phyloP scores from a whole-genome alignment of 202 grass and related monocot species.

The Saccharum hybrid region DNA sequence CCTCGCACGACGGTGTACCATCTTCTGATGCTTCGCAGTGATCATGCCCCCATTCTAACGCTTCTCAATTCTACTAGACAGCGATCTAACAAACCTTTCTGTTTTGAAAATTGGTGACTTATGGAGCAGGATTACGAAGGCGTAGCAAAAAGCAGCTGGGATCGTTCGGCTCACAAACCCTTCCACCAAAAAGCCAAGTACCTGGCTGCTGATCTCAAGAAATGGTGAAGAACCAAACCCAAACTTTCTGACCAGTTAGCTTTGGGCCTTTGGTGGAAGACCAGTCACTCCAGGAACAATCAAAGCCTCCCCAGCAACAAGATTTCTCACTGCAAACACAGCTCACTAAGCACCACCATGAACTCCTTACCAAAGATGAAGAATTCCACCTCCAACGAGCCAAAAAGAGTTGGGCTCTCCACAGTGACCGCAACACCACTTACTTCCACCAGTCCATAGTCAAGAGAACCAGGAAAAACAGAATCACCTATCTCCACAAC shows the following conservation, averaged over 20 bases:
- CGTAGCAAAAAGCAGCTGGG: too few relatives aligned
- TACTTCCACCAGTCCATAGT: too few relatives aligned
- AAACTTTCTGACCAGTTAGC: too few relatives aligned
- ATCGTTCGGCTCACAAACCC: too few relatives aligned
- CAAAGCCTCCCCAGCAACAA: background rate
- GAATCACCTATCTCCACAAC: too few relatives aligned
- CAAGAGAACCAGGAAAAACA: too few relatives aligned
- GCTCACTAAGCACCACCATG: background rate
- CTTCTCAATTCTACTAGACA: background rate
- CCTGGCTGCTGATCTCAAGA: background rate
- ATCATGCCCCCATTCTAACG: background rate
- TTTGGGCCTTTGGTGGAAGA: too few relatives aligned
- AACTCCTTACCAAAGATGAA: fast-evolving
- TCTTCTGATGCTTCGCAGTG: background rate
- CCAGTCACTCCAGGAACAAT: background rate
- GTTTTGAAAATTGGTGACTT: background rate
- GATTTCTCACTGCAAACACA: fast-evolving
- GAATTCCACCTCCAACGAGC: too few relatives aligned
- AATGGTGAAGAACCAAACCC: too few relatives aligned
- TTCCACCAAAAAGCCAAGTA: background rate
- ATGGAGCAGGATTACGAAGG: background rate
- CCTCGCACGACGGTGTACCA: background rate
- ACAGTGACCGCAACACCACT: too few relatives aligned
- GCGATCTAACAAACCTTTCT: background rate
- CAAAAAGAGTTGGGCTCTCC: too few relatives aligned